Percentiles rank a stretch among this genome's conserved stretches.
phyloP scores from a whole-genome alignment of 805 yeast genomes.

The Nakazawaea ishiwadae region DNA sequence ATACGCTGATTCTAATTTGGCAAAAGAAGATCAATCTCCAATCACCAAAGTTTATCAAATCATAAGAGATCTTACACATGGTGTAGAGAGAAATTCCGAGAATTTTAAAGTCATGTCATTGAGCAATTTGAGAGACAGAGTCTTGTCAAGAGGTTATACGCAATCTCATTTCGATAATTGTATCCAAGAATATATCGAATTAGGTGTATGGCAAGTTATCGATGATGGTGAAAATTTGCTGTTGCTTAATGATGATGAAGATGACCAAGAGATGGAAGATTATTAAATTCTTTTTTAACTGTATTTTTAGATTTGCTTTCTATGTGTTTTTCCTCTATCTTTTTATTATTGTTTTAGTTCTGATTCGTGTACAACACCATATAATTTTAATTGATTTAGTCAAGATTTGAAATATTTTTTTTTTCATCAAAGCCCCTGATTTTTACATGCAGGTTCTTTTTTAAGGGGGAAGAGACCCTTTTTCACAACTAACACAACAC shows the following conservation, averaged over 20 bases:
- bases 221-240: slow-evolving; percentile 66
- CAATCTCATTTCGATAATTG: slow-evolving; percentile 73
- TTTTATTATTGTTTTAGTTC: not conserved
- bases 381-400: not conserved
- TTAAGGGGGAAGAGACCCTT: too few relatives aligned
- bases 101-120: slow-evolving; percentile 32
- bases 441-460: not conserved
- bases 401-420: too few relatives aligned
- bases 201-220: slow-evolving; percentile 72
- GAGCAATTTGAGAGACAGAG: slow-evolving; percentile 53
- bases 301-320: slow-evolving; percentile 16
- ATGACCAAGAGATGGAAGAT: slow-evolving; percentile 20
- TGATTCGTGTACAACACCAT: not conserved
- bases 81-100: slow-evolving; percentile 30
- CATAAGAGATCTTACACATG: slow-evolving; percentile 53
- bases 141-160: slow-evolving; percentile 79
- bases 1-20: slow-evolving; percentile 44
- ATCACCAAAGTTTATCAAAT: slow-evolving; percentile 68
- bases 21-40: slow-evolving; percentile 53
- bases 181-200: slow-evolving; percentile 64
- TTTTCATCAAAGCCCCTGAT: slow-evolving; percentile 1
- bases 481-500: too few relatives aligned
- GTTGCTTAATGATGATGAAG: slow-evolving; percentile 43
- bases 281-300: too few relatives aligned
- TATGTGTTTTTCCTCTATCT: too few relatives aligned